Conservation (phyloP, 768 basidiomycete genomes). For the Suillus luteus region DNA sequence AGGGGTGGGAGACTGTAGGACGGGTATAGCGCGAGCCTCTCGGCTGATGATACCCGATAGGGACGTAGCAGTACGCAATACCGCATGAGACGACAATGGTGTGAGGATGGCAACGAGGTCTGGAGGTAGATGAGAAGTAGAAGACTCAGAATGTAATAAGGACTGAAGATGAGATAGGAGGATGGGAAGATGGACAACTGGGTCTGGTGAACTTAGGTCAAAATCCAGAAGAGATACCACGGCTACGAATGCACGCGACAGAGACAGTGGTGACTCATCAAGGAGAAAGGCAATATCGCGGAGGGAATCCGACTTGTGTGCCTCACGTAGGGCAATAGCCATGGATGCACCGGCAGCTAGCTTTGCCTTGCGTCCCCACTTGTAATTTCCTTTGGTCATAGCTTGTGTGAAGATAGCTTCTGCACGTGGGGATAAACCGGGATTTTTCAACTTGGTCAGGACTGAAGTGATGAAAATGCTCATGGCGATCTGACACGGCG, state of each 20-base stretch:
- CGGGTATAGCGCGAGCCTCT: constrained; percentile 41
- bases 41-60: constrained; percentile 46
- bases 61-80: constrained; percentile 45
- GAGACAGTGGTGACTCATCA: constrained; percentile 48
- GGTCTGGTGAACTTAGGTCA: constrained; percentile 55
- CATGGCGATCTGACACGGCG: constrained; percentile 54
- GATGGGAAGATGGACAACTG: constrained; percentile 57
- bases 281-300: constrained; percentile 70
- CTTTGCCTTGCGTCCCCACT: constrained; percentile 77
- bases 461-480: constrained; percentile 62
- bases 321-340: constrained; percentile 71
- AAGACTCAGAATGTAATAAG: constrained; percentile 33
- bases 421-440: constrained; percentile 67
- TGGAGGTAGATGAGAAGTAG: constrained; percentile 31
- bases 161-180: constrained; percentile 56
- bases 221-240: constrained; percentile 56
- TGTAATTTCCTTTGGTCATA: constrained; percentile 56
- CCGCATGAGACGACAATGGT: constrained; percentile 40
- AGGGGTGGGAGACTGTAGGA: constrained; percentile 43
- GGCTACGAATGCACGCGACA: constrained; percentile 58
- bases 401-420: constrained; percentile 68
- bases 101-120: constrained; percentile 41
- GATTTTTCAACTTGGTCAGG: constrained; percentile 55
- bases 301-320: constrained; percentile 65
- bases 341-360: constrained; percentile 68